phyloP scores from a whole-genome alignment of 2,329 filamentous ascomycete species.

The Oidium heveae region DNA sequence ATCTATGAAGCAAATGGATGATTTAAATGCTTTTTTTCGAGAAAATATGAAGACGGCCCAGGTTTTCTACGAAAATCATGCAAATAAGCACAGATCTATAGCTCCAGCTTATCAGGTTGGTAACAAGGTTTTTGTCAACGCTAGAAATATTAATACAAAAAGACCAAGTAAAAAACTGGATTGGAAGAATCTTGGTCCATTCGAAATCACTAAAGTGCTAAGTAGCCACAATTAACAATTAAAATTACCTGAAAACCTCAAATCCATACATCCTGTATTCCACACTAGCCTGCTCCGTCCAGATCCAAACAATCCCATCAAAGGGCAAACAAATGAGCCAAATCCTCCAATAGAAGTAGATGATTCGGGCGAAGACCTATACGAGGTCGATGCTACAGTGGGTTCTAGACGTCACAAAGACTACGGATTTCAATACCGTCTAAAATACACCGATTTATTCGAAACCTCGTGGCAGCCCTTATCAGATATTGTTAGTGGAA shows the following conservation, averaged over 20 bases:
- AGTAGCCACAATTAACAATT: not conserved
- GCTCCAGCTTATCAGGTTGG: not conserved
- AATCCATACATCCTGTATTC: not conserved
- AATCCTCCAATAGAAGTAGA: not conserved
- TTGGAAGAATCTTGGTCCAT: not conserved
- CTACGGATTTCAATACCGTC: too few relatives aligned
- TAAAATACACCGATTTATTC: not conserved
- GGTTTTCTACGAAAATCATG: not conserved
- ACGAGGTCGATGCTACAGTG: not conserved
- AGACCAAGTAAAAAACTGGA: not conserved
- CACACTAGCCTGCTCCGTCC: not conserved
- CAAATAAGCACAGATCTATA: not conserved
- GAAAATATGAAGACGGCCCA: not conserved
- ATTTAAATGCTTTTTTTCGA: not conserved
- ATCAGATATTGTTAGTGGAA: not conserved
- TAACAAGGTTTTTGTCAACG: not conserved
- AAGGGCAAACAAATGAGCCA: not conserved
- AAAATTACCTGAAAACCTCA: not conserved
- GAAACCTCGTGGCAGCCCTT: not conserved
- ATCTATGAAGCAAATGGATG: not conserved
- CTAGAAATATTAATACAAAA: slow-evolving; percentile 1
- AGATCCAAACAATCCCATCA: not conserved
- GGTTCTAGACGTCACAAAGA: too few relatives aligned
- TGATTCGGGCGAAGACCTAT: not conserved
- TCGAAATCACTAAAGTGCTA: not conserved